Conservation (phyloP, 768 basidiomycete genomes). For the Exidia glandulosa region DNA sequence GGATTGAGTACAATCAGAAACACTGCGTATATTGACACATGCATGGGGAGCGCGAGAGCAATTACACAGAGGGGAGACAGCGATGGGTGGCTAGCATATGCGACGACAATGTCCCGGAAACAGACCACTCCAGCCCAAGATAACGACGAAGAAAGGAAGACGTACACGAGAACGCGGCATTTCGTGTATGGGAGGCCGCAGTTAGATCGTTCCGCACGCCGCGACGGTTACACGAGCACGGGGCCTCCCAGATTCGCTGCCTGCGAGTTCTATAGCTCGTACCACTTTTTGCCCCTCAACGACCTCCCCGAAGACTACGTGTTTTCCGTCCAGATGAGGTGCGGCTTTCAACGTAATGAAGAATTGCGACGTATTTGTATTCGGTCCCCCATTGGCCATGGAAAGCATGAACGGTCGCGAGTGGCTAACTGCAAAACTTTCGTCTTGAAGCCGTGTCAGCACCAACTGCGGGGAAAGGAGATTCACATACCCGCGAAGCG, state of each 20-base stretch:
- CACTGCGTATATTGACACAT: no score
- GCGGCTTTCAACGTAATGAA: slow-evolving; percentile 29
- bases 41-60: no score
- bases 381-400: slow-evolving; percentile 33
- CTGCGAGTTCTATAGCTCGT: slow-evolving; percentile 13
- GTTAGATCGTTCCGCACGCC: not conserved
- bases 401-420: slow-evolving; percentile 26
- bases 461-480: slow-evolving; percentile 17
- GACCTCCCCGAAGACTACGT: slow-evolving; percentile 5
- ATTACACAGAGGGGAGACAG: no score
- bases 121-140: no score
- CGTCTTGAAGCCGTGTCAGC: slow-evolving; percentile 5
- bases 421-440: slow-evolving; percentile 21
- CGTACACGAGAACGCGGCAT: no score
- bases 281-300: slow-evolving; percentile 11
- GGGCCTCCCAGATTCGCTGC: not conserved
- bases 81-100: no score
- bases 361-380: slow-evolving; percentile 33
- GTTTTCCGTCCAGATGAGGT: slow-evolving; percentile 19
- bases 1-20: no score
- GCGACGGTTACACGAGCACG: not conserved
- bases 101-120: no score
- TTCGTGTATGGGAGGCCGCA: no score
- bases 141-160: no score
- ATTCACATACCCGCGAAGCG: slow-evolving; percentile 50